Conservation (phyloP, 352 stramenopile species). For the Pythium inflatum region DNA sequence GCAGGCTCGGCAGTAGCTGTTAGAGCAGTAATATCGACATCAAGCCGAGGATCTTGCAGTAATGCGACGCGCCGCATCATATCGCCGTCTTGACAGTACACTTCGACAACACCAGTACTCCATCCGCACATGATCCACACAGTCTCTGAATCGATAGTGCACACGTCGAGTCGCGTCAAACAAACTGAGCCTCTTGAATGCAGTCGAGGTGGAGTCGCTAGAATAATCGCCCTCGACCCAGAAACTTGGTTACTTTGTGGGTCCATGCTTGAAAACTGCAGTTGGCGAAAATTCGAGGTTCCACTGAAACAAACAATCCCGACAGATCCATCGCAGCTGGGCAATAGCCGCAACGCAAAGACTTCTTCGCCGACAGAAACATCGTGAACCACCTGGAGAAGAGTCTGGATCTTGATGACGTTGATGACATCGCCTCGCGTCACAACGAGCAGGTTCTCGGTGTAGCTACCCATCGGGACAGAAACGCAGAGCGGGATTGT, state of each 20-base stretch:
- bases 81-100: slow-evolving; percentile 35
- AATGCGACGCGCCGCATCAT: slow-evolving; percentile 32
- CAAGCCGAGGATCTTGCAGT: slow-evolving; percentile 54
- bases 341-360: slow-evolving; percentile 26
- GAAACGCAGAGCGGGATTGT: slow-evolving; percentile 45
- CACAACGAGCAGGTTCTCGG: slow-evolving; percentile 58
- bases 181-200: not conserved
- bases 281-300: not conserved
- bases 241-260: slow-evolving; percentile 2
- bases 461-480: slow-evolving; percentile 54
- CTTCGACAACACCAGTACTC: slow-evolving; percentile 53
- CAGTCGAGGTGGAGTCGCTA: not conserved
- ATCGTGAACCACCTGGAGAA: slow-evolving; percentile 39
- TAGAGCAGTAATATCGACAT: slow-evolving; percentile 42
- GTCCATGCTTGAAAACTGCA: slow-evolving; percentile 12
- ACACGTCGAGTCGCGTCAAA: slow-evolving; percentile 17
- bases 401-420: slow-evolving; percentile 67
- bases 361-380: slow-evolving; percentile 31
- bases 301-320: slow-evolving; percentile 33
- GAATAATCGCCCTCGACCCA: slow-evolving; percentile 17
- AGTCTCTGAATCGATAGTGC: not conserved
- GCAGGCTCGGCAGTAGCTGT: slow-evolving; percentile 19
- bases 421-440: slow-evolving; percentile 59
- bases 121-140: slow-evolving; percentile 52
- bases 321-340: slow-evolving; percentile 25